Conservation (phyloP, 2,329 filamentous ascomycete genomes). For the Sporothrix euskadiensis region DNA sequence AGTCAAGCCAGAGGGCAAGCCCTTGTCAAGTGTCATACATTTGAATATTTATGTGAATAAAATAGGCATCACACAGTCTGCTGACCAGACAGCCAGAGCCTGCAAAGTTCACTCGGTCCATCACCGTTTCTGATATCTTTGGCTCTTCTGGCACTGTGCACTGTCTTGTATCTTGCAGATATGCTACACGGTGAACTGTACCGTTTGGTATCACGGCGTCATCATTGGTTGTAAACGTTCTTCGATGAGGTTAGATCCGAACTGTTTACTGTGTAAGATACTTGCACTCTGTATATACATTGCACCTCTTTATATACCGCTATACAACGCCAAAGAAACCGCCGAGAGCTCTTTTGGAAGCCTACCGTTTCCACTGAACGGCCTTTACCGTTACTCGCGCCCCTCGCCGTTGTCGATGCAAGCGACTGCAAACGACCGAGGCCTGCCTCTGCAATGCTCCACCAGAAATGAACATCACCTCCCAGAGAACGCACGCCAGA, state of each 20-base stretch:
- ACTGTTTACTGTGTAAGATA: too few relatives aligned
- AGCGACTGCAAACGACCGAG: background rate
- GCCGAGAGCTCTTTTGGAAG: background rate
- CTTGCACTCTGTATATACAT: too few relatives aligned
- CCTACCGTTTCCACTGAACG: background rate
- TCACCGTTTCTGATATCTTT: background rate
- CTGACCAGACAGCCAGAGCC: too few relatives aligned
- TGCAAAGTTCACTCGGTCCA: background rate
- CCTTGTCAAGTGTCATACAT: background rate
- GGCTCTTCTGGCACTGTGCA: background rate
- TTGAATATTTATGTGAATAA: too few relatives aligned
- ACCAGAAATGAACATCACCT: background rate
- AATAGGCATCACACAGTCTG: background rate
- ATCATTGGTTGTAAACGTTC: background rate
- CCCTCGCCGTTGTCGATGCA: background rate
- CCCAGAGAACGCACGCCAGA: background rate
- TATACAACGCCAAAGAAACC: too few relatives aligned
- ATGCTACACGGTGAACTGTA: background rate
- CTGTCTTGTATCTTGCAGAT: background rate
- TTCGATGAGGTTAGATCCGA: too few relatives aligned
- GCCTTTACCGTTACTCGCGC: too few relatives aligned
- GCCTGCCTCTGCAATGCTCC: background rate
- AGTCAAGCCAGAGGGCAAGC: background rate
- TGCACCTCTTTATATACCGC: too few relatives aligned
- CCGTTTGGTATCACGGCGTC: background rate